These are phyloP conservation scores for Gnaphalium uliginosum DNA, from an alignment of 129 eudicot genomes.

Conservation along the genomic window DNA sequence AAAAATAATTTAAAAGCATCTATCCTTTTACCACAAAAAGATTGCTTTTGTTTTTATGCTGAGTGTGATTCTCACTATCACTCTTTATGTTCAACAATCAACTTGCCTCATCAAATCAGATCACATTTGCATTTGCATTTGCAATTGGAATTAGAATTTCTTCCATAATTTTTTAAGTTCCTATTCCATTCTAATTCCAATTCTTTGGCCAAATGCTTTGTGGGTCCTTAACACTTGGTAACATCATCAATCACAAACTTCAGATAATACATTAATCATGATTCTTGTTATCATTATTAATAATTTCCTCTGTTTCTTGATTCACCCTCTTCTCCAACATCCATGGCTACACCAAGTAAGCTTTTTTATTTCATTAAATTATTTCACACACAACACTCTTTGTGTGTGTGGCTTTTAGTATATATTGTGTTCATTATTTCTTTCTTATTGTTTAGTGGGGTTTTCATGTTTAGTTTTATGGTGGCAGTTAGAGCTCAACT, in stretches of 20 bases:
- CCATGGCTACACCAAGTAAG: conserved; percentile 52
- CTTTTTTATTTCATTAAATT: conserved; percentile 17
- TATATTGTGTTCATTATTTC: neutral
- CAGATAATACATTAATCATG: conserved; percentile 35
- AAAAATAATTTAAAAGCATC: conserved; percentile 18
- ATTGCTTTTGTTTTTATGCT: conserved; percentile 38
- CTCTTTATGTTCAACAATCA: conserved; percentile 27
- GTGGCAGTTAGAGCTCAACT: conserved; percentile 4
- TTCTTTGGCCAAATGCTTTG: conserved; percentile 47
- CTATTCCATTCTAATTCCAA: conserved; percentile 32
- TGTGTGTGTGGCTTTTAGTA: neutral
- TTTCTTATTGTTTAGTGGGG: conserved; percentile 27
- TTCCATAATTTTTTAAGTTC: conserved; percentile 30
- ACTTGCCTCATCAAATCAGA: conserved; percentile 32
- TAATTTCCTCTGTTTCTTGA: conserved; percentile 36
- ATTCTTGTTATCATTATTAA: conserved; percentile 26
- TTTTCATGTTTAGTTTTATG: conserved; percentile 32
- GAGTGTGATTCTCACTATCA: conserved; percentile 36
- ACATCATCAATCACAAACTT: conserved; percentile 35
- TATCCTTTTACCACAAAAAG: conserved; percentile 22
- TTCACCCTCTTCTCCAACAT: conserved; percentile 40
- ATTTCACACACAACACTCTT: neutral
- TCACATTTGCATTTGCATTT: conserved; percentile 14
- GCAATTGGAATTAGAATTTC: conserved; percentile 27
- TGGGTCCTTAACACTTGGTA: conserved; percentile 59